phyloP scores from a whole-genome alignment of 1,284 basidiomycete species.

The Malassezia equina region DNA sequence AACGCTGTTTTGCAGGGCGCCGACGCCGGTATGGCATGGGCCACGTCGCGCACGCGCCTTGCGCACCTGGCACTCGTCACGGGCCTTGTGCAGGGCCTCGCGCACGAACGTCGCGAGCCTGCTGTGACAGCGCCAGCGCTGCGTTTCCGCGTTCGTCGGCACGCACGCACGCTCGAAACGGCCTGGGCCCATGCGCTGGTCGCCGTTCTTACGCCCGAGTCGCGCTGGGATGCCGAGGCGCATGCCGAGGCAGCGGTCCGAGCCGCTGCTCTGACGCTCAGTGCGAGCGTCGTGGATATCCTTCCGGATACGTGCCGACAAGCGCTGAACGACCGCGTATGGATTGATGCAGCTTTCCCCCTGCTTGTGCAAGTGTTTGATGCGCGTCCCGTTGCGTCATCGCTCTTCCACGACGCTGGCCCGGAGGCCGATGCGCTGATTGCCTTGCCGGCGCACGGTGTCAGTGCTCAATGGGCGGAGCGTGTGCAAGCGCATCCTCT shows the following conservation, averaged over 20 bases:
- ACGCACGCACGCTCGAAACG: not conserved
- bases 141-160: not conserved
- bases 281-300: constrained; percentile 4
- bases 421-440: not conserved
- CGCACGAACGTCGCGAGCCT: constrained; percentile 18
- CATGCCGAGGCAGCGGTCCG: not conserved
- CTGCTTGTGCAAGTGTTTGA: constrained; percentile 5
- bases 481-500: constrained; percentile 14
- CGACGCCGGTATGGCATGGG: constrained; percentile 5
- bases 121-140: not conserved
- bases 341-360: constrained; percentile 3
- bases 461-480: not conserved
- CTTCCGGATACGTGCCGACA: constrained; percentile 2
- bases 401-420: constrained; percentile 1
- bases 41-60: constrained; percentile 7
- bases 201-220: not conserved
- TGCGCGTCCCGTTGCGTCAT: not conserved
- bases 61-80: constrained; percentile 33
- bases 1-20: constrained; percentile 22
- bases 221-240: not conserved
- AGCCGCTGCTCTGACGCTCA: constrained; percentile 8
- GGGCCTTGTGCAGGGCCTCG: constrained; percentile 35
- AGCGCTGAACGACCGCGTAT: not conserved
- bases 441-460: not conserved
- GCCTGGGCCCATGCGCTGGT: not conserved